Conservation (phyloP, 2,329 filamentous ascomycete genomes). For the Sporothrix brunneoviolacea region DNA sequence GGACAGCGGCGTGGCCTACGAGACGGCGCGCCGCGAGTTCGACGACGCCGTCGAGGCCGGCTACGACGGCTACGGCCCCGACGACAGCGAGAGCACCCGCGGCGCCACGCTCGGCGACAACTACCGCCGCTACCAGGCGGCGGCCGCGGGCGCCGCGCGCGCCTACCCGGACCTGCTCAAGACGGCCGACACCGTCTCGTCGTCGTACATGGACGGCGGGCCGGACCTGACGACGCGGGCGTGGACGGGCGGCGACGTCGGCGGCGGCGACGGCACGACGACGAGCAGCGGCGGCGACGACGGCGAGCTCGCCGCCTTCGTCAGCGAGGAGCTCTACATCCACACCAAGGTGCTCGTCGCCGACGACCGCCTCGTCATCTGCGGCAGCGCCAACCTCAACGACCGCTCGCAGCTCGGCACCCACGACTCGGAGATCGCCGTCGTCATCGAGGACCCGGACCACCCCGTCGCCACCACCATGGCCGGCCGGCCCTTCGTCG, state of each 20-base stretch:
- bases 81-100: slow-evolving; percentile 13
- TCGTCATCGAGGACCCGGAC: slow-evolving; percentile 73
- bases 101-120: slow-evolving; percentile 33
- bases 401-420: slow-evolving; percentile 69
- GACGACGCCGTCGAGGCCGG: slow-evolving; percentile 50
- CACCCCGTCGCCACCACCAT: slow-evolving; percentile 61
- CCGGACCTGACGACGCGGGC: slow-evolving; percentile 56
- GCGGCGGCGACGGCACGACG: background rate
- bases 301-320: slow-evolving; percentile 53
- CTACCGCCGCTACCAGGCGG: slow-evolving; percentile 67
- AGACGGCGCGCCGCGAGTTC: slow-evolving; percentile 56
- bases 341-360: slow-evolving; percentile 70
- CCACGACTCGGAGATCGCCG: slow-evolving; percentile 84
- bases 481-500: slow-evolving; percentile 64
- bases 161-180: slow-evolving; percentile 1
- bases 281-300: slow-evolving; percentile 29
- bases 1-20: slow-evolving; percentile 60
- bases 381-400: slow-evolving; percentile 58
- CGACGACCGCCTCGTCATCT: slow-evolving; percentile 76
- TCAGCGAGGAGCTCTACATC: slow-evolving; percentile 57
- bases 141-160: slow-evolving; percentile 40
- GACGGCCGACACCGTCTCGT: slow-evolving; percentile 64
- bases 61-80: slow-evolving; percentile 30
- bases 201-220: slow-evolving; percentile 78
- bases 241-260: slow-evolving; percentile 42